phyloP scores from a whole-genome alignment of 768 basidiomycete genomes.

The Imleria badia region DNA sequence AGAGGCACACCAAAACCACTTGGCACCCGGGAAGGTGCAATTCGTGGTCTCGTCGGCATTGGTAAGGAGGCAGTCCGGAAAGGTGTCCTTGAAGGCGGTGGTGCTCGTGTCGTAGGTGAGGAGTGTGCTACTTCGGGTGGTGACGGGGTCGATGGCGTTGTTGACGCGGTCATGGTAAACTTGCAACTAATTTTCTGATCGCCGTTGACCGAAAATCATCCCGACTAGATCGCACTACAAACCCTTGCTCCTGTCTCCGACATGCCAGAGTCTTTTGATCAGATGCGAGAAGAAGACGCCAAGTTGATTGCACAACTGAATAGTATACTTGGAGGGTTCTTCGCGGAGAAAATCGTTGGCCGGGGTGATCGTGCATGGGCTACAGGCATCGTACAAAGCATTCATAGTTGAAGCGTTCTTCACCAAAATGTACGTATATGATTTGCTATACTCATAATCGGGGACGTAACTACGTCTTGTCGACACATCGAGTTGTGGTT shows the following conservation, averaged over 20 bases:
- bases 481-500: too few relatives aligned
- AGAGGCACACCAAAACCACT: slow-evolving; percentile 51
- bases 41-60: slow-evolving; percentile 81
- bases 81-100: slow-evolving; percentile 78
- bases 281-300: slow-evolving; percentile 46
- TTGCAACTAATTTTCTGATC: background rate
- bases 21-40: slow-evolving; percentile 86
- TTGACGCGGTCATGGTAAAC: slow-evolving; percentile 62
- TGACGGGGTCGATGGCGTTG: slow-evolving; percentile 44
- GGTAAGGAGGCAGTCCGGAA: slow-evolving; percentile 84
- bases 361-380: slow-evolving; percentile 66
- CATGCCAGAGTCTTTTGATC: slow-evolving; percentile 58
- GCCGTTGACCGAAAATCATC: background rate
- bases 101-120: slow-evolving; percentile 69
- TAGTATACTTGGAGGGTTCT: slow-evolving; percentile 59
- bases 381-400: slow-evolving; percentile 46
- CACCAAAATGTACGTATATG: background rate
- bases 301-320: slow-evolving; percentile 46
- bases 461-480: too few relatives aligned
- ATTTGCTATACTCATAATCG: background rate
- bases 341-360: slow-evolving; percentile 49
- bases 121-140: slow-evolving; percentile 45
- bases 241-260: slow-evolving; percentile 58
- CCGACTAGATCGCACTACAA: slow-evolving; percentile 55
- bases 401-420: slow-evolving; percentile 16